Evolutionary conservation across 2,329 filamentous ascomycete species (phyloP), one percentile per base, ranked within the genome.

Genomic region (Kalaharituber pfeilii): DNA sequence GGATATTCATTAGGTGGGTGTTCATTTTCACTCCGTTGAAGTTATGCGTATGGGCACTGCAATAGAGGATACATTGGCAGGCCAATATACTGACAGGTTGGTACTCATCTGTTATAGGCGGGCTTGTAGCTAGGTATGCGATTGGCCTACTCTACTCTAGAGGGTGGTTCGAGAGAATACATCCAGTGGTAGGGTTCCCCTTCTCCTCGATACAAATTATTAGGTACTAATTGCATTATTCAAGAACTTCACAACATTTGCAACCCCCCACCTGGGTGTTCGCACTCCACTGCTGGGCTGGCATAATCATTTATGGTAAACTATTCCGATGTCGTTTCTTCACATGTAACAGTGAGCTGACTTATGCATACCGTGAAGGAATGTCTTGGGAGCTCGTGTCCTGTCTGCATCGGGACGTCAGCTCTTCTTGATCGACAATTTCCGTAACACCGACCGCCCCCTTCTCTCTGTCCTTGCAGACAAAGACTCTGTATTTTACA

Each of bases 171-270:
- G 81, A 94, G 54, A 75, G 75, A 55, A 74, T 96, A 25, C 75
- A 86, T 65, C 89, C 89, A 60, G 77, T 89, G 69, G 80, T 83
- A 71, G 49, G 42, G 8, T 71, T 62, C 39, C 26, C 7, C 22
- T 36, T 30, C 15, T 13, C 13, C 15, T 7, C 22, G 15, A 27
- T 15, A 50, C 25, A 30, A 26, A 8, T 30, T 9, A 26, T 36
- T 24, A 13, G 4, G 28, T 11, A 27, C 49, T 29, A 47, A 22
- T 47, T 22, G 7, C 9, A 45, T 22, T 13, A 7, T 20, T 22
- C n/a, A 47, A 47, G 77, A 95, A 94, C 72, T 95, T 96, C 69
- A 86, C 83, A 2, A 94, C 88, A 1, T 95, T 96, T 68, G 89
- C 84, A 4, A 82, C 84, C 28, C 89, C 84, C 24, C 84, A 88